Percentiles rank a stretch among this genome's conserved stretches.
These are phyloP conservation scores for Anisodus tanguticus DNA, from an alignment of 257 asterid species.

Conservation along the genomic window DNA sequence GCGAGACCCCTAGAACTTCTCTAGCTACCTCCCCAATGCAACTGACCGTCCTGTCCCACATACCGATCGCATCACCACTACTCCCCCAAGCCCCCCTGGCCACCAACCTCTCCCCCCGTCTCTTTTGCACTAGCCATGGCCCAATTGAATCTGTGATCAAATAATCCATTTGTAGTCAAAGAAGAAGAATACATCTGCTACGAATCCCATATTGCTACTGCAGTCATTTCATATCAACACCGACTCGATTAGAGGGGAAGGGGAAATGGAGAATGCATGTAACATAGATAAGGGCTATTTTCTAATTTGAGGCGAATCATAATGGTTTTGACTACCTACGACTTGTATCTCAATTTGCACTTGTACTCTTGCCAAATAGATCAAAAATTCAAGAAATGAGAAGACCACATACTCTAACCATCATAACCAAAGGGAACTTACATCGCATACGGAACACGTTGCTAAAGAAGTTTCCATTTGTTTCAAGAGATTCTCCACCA, in stretches of 20 bases:
- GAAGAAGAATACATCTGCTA: not conserved
- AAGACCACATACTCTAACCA: conserved; percentile 14
- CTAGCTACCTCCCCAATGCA: too few relatives aligned
- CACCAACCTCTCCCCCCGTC: too few relatives aligned
- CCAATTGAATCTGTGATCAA: not conserved
- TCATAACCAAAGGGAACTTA: conserved; percentile 46
- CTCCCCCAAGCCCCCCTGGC: too few relatives aligned
- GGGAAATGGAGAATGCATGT: conserved; percentile 23
- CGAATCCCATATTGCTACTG: not conserved
- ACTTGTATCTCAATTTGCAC: conserved; percentile 14
- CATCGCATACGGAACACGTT: conserved; percentile 77
- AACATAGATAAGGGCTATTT: conserved; percentile 14
- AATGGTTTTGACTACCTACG: not conserved
- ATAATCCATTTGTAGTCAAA: not conserved
- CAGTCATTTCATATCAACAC: not conserved
- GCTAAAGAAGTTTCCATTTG: conserved; percentile 72
- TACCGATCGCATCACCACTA: too few relatives aligned
- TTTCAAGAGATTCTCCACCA: conserved; percentile 56
- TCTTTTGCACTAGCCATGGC: too few relatives aligned
- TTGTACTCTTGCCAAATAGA: conserved; percentile 11
- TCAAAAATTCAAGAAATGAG: conserved; percentile 12
- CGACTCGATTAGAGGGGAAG: not conserved
- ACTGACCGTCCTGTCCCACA: too few relatives aligned
- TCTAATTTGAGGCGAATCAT: not conserved
- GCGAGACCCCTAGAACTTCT: too few relatives aligned